Percentiles rank a stretch among this genome's conserved stretches.
These are phyloP conservation scores for Paspalum notatum DNA, from an alignment of 176 grass and related monocot genomes.

Conservation along the genomic window DNA sequence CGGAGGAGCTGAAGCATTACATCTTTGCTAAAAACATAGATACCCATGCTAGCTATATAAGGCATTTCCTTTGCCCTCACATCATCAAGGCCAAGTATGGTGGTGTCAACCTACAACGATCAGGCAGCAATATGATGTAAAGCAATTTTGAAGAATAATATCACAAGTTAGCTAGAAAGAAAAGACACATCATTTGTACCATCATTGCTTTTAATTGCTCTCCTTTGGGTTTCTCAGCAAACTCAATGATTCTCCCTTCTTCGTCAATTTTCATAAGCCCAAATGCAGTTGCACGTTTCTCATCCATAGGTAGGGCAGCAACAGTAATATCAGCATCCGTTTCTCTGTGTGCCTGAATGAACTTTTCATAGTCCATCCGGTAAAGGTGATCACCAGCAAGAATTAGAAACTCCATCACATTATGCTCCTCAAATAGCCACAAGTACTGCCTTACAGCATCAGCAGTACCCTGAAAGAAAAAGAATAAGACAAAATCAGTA, in stretches of 20 bases:
- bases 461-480: constrained; percentile 77
- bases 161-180: constrained; percentile 39
- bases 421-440: constrained; percentile 97
- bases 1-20: constrained; percentile 89
- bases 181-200: constrained; percentile 45
- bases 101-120: constrained; percentile 82
- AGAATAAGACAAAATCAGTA: constrained; percentile 31
- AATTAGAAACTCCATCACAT: constrained; percentile 93
- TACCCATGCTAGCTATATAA: constrained; percentile 99
- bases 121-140: constrained; percentile 31
- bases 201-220: constrained; percentile 90
- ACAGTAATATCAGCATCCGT: constrained; percentile 95
- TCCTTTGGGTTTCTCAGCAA: constrained; percentile 94
- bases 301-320: constrained; percentile 86
- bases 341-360: constrained; percentile 94
- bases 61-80: constrained; percentile 87
- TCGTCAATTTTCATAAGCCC: constrained; percentile 98
- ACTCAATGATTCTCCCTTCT: constrained; percentile 88
- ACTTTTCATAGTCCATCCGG: constrained; percentile 98
- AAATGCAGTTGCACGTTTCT: constrained; percentile 88
- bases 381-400: constrained; percentile 96
- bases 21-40: constrained; percentile 95
- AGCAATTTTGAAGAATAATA: constrained; percentile 20
- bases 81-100: constrained; percentile 84
- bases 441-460: constrained; percentile 93